These are phyloP conservation scores for Scytalidium sp. DNA, from an alignment of 2,329 filamentous ascomycete species.

Conservation along the genomic window DNA sequence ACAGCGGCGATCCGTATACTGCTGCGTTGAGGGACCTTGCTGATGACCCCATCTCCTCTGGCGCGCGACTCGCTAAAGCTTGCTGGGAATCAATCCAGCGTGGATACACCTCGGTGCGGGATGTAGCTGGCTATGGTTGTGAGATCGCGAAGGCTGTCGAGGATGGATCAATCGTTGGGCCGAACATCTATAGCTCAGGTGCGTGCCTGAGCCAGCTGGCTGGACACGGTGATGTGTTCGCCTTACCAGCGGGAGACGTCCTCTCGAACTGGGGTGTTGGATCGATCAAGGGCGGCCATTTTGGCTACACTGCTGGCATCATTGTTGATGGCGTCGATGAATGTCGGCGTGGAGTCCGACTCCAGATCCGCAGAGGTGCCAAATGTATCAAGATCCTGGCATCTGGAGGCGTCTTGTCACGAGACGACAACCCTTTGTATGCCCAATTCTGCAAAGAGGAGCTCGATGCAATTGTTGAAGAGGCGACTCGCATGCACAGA, in stretches of 20 bases:
- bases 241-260: slow-evolving; percentile 32
- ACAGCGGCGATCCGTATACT: neutral
- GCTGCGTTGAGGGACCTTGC: slow-evolving; percentile 2
- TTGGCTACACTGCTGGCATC: slow-evolving; percentile 28
- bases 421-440: slow-evolving; percentile 40
- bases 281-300: no score
- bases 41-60: slow-evolving; percentile 30
- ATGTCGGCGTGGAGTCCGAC: slow-evolving; percentile 39
- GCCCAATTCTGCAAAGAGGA: slow-evolving; percentile 43
- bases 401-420: slow-evolving; percentile 40
- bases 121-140: slow-evolving; percentile 44
- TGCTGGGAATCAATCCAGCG: slow-evolving; percentile 39
- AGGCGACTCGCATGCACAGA: slow-evolving; percentile 36
- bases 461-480: slow-evolving; percentile 39
- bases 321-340: slow-evolving; percentile 45
- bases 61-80: slow-evolving; percentile 38
- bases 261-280: no score
- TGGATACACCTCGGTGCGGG: slow-evolving; percentile 49
- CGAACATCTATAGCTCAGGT: slow-evolving; percentile 46
- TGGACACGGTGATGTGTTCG: slow-evolving; percentile 45
- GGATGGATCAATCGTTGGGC: slow-evolving; percentile 42
- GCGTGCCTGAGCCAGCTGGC: slow-evolving; percentile 43
- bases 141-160: slow-evolving; percentile 40
- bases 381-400: slow-evolving; percentile 45
- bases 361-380: slow-evolving; percentile 42